Base-by-base conservation (phyloP, 371 early-diverging fungal species). In the Mucor racemosus region DNA sequence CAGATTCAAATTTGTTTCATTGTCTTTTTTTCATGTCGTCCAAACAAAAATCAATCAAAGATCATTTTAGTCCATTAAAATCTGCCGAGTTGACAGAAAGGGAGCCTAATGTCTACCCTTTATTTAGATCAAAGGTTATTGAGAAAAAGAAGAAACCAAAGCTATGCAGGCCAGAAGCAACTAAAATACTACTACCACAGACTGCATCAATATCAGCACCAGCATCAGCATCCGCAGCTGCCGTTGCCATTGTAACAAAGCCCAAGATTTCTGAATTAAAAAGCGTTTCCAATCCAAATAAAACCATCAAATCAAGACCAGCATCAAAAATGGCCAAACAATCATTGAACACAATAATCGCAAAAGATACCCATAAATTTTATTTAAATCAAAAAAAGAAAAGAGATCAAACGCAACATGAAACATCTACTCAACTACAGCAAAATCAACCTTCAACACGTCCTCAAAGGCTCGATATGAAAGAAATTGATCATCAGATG, bases 31-130 rank as follows among this genome's bases (percentile, higher is more conserved):
- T 4, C 26, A 55, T 53, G 53, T 38, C 40, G 10, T 38, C 53
- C n/a, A 36, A 62, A 26, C 57, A 64, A 36, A 42, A 38, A 31
- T 64, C 65, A 4, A 64, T 64, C 10, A 64, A 42, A 26, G 58
- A 64, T 31, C 65, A 64, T 21, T 64, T 64, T 36, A 34, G 19
- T 14, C 7, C 55, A 3, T 9, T 46, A 14, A 64, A 64, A 14
- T 34, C 31, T 14, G 21, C 44, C 17, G 41, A 58, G 10, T 7
- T 39, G 7, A 42, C 13, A 14, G 60, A 42, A 34, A 60, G 35
- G 35, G 65, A 64, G 14, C 26, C 42, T 46, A 64, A 58, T 8
- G 17, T 64, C 0, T 38, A 58, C 19, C 65, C 65, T 14, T 19
- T 58, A 7, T 62, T 57, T 58, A 10, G 14, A 4, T 56, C 31